These are phyloP conservation scores for Cyphellophora attinorum DNA, from an alignment of 2,329 filamentous ascomycete species.

Conservation along the genomic window DNA sequence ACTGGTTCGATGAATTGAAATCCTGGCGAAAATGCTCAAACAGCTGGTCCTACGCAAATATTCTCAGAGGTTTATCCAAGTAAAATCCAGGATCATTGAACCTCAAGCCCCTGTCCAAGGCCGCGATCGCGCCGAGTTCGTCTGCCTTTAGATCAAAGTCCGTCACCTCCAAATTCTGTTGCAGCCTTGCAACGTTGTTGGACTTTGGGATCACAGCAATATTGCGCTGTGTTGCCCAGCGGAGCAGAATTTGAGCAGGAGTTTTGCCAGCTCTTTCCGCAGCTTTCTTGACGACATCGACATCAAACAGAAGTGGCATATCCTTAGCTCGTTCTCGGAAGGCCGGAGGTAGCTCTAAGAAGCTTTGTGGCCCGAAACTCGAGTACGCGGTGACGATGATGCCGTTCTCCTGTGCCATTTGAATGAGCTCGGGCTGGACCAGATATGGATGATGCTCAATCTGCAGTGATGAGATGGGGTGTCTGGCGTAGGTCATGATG, in stretches of 20 bases:
- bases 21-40: not conserved
- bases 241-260: conserved; percentile 69
- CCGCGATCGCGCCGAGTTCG: conserved; percentile 12
- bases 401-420: conserved; percentile 58
- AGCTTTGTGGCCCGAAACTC: conserved; percentile 69
- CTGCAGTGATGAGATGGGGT: conserved; percentile 68
- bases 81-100: conserved; percentile 17
- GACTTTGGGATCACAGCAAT: conserved; percentile 78
- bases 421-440: conserved; percentile 61
- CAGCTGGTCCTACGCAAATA: conserved; percentile 7
- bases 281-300: conserved; percentile 54
- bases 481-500: conserved; percentile 65
- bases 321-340: conserved; percentile 56
- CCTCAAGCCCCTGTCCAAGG: conserved; percentile 11
- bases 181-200: conserved; percentile 40
- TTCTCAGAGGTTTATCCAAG: conserved; percentile 10
- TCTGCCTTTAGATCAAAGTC: conserved; percentile 12
- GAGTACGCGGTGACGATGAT: conserved; percentile 76
- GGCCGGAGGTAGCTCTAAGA: conserved; percentile 53
- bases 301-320: conserved; percentile 61
- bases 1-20: too few relatives aligned
- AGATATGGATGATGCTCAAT: conserved; percentile 89
- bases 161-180: conserved; percentile 13
- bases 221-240: conserved; percentile 77
- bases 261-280: conserved; percentile 63